Base-by-base conservation (phyloP, 768 basidiomycete species). In the Agrocybe chaxingu region DNA sequence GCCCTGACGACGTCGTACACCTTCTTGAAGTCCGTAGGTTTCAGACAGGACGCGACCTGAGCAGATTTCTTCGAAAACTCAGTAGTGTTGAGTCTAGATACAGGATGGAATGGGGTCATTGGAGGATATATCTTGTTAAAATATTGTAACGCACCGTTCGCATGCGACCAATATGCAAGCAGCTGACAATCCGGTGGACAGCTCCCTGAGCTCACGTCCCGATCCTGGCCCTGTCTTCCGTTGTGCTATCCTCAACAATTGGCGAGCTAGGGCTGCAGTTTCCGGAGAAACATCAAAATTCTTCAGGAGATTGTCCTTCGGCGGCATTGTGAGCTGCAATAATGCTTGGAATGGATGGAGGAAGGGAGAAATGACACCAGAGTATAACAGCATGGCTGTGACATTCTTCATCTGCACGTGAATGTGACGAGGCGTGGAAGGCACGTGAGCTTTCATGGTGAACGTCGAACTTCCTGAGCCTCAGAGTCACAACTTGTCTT, bases 111-210 rank as follows among this genome's bases (percentile, higher is more conserved):
- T 43, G 16, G 18, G 7, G 35, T 10, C 33, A 10, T 24, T 24
- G n/a, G 36, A n/a, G 3, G 2, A 8, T 11, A 34, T 35, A 1
- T 10, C 19, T 9, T 16, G 13, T 30, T 38, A 10, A 13, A 13
- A 43, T 7, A 32, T 8, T 4, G 32, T 11, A 12, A 18, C 12
- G 45, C 66, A 80, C 80, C 66, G 63, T 63, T 73, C 65, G 6
- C 77, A 80, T 18, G 80, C 78, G 42, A 82, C 60, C 46, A 70
- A 69, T 24, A 78, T 74, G 53, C 78, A 81, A 30, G 79, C 73
- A 4, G 80, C 78, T 12, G 76, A 69, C 30, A 80, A 49, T 16
- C 75, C 80, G 3, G 64, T 63, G 2, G 59, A 62, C 10, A 65
- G 66, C 16, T 70, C 53, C 3, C 72, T 69, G 3, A 80, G 52